Evolutionary conservation across 345 rosid species (phyloP), one percentile per base, ranked within the genome.

Genomic region (Eucalyptus pumila): DNA sequence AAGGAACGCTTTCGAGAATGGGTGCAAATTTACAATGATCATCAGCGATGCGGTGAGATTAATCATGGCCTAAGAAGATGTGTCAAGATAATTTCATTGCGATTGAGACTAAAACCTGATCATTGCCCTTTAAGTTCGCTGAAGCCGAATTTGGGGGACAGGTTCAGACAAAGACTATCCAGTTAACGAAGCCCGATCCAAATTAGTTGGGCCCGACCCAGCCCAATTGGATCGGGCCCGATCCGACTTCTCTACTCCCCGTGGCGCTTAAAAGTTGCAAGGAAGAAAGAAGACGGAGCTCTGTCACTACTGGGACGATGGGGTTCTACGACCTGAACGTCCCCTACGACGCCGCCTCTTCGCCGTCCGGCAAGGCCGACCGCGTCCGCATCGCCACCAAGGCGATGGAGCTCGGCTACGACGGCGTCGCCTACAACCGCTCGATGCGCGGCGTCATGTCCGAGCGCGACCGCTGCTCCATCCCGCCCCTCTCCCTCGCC

Each of bases 341-440:
- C 5, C 97, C 98, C 32, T 95, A 91, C 90, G 88, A 87, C 6
- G 94, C 92, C 80, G 17, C 76, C 34, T 87, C 93, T 80, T 87
- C 87, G 56, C 90, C 88, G 17, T 91, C 91, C 80, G 87, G 67
- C 86, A 86, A 88, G 72, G 24, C 94, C 32, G 88, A 86, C 16
- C 97, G 97, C 40, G 88, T 92, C 19, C 95, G 95, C 87, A 89
- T 92, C 27, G 95, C 56, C 86, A 91, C 93, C 14, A 97, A 96
- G 92, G 95, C 96, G 30, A 94, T 96, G 98, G 98, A 97, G 89
- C 92, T 97, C 6, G 99, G 99, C 47, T 95, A 93, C 92, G 88
- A 88, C 50, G 97, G 97, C 72, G 89, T 94, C 86, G 96, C 96
- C 49, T 95, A 93, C 93, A 94, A 93, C 91, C 94, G 92, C 58